Conservation (phyloP, 164 flowering plant genomes). For the Litsea cubeba region DNA sequence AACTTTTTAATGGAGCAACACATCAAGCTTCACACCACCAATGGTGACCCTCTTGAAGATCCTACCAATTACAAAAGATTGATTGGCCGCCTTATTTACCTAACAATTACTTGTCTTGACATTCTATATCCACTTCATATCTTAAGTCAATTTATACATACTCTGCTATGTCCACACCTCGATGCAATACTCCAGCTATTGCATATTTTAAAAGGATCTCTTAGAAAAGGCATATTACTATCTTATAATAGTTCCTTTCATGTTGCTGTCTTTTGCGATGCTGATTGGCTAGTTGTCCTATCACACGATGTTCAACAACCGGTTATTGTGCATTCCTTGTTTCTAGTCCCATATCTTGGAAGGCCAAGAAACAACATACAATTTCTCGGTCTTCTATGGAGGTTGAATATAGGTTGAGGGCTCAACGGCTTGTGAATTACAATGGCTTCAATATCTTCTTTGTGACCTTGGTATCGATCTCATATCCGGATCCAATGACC, state of each 20-base stretch:
- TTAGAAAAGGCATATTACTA: too few relatives aligned
- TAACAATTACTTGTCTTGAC: too few relatives aligned
- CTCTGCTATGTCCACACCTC: too few relatives aligned
- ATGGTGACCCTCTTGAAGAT: too few relatives aligned
- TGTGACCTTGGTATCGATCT: not conserved
- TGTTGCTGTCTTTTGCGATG: constrained; percentile 17
- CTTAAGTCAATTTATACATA: too few relatives aligned
- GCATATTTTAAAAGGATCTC: too few relatives aligned
- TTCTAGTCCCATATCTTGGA: not conserved
- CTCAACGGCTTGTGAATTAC: too few relatives aligned
- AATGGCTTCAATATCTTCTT: not conserved
- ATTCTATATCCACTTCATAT: too few relatives aligned
- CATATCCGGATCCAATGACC: not conserved
- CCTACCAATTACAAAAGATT: too few relatives aligned
- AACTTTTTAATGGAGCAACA: not conserved
- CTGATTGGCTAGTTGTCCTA: not conserved
- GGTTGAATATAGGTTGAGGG: not conserved
- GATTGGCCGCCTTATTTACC: too few relatives aligned
- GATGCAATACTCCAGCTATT: too few relatives aligned
- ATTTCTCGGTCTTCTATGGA: not conserved
- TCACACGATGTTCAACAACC: not conserved
- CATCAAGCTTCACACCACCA: not conserved
- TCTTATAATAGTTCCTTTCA: too few relatives aligned
- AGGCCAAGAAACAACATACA: not conserved
- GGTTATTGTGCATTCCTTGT: not conserved